Evolutionary conservation across 306 rosid genomes (phyloP).

Genomic region (Mimosa pudica): DNA sequence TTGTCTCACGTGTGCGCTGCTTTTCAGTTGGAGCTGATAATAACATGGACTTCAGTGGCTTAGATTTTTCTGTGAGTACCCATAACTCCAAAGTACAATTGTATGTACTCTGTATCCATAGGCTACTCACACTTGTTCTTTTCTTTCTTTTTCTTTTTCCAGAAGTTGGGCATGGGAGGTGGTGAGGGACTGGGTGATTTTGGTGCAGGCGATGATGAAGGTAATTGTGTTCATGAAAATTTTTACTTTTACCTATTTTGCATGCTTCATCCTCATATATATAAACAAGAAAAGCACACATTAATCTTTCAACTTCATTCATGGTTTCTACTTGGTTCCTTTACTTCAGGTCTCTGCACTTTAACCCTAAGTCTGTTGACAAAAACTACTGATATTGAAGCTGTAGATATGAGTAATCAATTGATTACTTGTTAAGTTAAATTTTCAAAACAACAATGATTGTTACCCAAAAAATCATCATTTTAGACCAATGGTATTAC

Average conservation of each 20-base stretch:
- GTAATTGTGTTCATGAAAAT: conserved; percentile 25
- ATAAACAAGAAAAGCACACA: background rate
- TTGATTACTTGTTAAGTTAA: no score
- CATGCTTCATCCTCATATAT: background rate
- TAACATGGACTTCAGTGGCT: conserved; percentile 45
- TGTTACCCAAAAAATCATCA: no score
- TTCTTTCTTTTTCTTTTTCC: background rate
- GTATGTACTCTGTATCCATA: background rate
- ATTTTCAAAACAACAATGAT: no score
- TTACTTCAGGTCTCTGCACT: no score
- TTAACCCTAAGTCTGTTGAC: no score
- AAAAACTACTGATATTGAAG: no score
- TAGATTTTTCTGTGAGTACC: conserved; percentile 64
- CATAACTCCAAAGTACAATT: background rate
- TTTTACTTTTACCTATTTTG: background rate
- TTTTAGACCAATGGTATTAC: no score
- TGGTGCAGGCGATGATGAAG: conserved; percentile 29
- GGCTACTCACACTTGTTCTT: background rate
- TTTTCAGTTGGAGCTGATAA: conserved; percentile 50
- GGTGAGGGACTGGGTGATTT: conserved; percentile 35
- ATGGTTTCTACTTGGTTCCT: no score
- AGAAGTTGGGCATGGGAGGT: conserved; percentile 49
- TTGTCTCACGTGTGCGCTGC: conserved; percentile 29
- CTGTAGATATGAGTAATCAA: no score
- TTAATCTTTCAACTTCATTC: no score